Base-by-base conservation (phyloP, 306 rosid genomes). In the Inga leiocalycina region DNA sequence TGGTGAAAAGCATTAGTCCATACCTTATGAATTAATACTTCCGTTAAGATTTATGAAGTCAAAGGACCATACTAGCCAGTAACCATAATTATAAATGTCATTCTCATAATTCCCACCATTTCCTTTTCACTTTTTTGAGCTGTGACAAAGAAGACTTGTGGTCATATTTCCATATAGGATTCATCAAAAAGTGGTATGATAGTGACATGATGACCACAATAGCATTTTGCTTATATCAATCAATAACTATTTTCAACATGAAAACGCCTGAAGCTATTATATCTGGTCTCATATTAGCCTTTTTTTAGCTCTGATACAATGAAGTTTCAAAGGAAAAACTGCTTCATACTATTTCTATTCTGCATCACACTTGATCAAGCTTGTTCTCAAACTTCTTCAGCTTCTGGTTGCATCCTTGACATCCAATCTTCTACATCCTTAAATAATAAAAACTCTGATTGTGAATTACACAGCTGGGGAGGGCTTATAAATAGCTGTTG, bases 391-490 rank as follows among this genome's bases (percentile, higher is more conserved):
- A 52, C 83, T 82, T 71, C 73, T 65, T 39, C 43, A 39, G 57
- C 41, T 59, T 4, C 54, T 66, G 51, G 34, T 68, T 91, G 94
- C 83, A 82, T 82, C 54, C 93, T 91, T 67, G 81, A 89, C 72
- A 80, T 86, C 81, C 85, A 84, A 10, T 71, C 57, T 17, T 76
- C 87, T 54, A 83, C 85, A 52, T 24, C 89, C 34, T 67, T 79
- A 79, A 78, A 68, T 64, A 64, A 14, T 65, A 65, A 62, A 41
- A 27, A 24, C 84, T 81, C 89, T 62, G 79, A 39, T 16, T 88
- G 91, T 75, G 87, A 81, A 73, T 79, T 56, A 14, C 66, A 80
- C 39, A 87, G 54, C 46, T 89, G 93, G 93, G 91, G 93, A 83
- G 94, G 94, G 22, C 87, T 91, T 52, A 77, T 77, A 69, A 70